Evolutionary conservation across 495 filamentous ascomycete genomes (phyloP).

Genomic region (Lepraria neglecta): DNA sequence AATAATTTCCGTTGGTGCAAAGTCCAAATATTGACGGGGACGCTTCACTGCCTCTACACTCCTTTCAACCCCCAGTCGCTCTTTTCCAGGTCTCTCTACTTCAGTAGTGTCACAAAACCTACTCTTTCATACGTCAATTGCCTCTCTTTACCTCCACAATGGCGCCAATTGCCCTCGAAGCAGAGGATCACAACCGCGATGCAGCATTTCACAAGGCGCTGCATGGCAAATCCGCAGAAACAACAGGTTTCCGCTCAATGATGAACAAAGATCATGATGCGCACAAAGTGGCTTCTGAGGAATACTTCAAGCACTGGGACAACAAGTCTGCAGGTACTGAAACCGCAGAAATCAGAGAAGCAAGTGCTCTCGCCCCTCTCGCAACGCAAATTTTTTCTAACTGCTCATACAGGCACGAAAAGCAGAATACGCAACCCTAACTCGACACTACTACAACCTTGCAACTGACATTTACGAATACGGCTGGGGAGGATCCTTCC

Average conservation of each 20-base stretch:
- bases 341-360: constrained; percentile 74
- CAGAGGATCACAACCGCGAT: constrained; percentile 83
- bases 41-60: neutral
- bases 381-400: constrained; percentile 5
- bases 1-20: constrained; percentile 1
- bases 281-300: constrained; percentile 84
- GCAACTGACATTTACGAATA: constrained; percentile 97
- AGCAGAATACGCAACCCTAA: constrained; percentile 89
- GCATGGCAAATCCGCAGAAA: constrained; percentile 76
- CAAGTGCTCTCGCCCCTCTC: constrained; percentile 33
- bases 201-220: constrained; percentile 86
- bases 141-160: constrained; percentile 38
- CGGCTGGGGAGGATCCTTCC: constrained; percentile 91
- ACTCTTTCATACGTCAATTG: neutral
- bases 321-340: constrained; percentile 75
- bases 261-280: constrained; percentile 74
- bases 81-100: neutral
- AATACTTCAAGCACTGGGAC: constrained; percentile 99
- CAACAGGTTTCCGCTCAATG: constrained; percentile 70
- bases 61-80: neutral
- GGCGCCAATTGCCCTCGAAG: constrained; percentile 69
- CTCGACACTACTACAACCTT: constrained; percentile 97
- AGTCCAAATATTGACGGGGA: neutral
- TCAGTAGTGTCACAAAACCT: neutral
- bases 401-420: constrained; percentile 55